These are phyloP conservation scores for Aspergillus cejpii DNA, from an alignment of 2,329 filamentous ascomycete genomes.

Conservation along the genomic window DNA sequence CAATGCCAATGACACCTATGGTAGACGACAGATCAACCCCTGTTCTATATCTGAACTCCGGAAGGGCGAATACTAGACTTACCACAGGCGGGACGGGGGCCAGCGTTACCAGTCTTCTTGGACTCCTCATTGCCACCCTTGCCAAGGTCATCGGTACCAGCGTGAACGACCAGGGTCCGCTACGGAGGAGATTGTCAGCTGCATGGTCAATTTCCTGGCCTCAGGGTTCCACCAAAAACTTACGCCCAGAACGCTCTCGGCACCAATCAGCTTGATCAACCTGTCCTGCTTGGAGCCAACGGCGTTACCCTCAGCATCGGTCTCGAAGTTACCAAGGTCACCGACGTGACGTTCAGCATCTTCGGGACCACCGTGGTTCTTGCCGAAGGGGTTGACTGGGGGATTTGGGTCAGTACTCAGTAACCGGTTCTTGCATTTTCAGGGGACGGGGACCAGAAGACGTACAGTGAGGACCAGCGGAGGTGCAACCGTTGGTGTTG, in stretches of 20 bases:
- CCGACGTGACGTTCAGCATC: conserved; percentile 89
- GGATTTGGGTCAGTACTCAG: neutral
- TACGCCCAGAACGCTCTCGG: conserved; percentile 90
- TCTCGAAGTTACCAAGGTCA: conserved; percentile 95
- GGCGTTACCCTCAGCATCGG: conserved; percentile 84
- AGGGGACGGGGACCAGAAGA: conserved; percentile 13
- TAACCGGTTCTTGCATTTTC: conserved; percentile 6
- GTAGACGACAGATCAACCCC: neutral
- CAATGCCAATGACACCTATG: conserved; percentile 80
- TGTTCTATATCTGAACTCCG: no score
- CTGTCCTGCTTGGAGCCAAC: conserved; percentile 74
- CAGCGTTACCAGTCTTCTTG: conserved; percentile 97
- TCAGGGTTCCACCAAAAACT: conserved; percentile 20
- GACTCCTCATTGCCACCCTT: conserved; percentile 88
- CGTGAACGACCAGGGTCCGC: conserved; percentile 93
- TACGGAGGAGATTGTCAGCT: conserved; percentile 36
- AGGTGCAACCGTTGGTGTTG: conserved; percentile 99
- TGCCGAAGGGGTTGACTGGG: conserved; percentile 87
- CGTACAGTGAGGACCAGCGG: conserved; percentile 94
- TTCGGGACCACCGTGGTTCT: conserved; percentile 80
- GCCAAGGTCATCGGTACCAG: conserved; percentile 93
- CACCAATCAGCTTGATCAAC: conserved; percentile 90
- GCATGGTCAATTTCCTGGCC: neutral
- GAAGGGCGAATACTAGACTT: conserved; percentile 34
- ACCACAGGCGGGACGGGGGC: conserved; percentile 89